These are phyloP conservation scores for Cercis canadensis DNA, from an alignment of 306 rosid species.

Conservation along the genomic window DNA sequence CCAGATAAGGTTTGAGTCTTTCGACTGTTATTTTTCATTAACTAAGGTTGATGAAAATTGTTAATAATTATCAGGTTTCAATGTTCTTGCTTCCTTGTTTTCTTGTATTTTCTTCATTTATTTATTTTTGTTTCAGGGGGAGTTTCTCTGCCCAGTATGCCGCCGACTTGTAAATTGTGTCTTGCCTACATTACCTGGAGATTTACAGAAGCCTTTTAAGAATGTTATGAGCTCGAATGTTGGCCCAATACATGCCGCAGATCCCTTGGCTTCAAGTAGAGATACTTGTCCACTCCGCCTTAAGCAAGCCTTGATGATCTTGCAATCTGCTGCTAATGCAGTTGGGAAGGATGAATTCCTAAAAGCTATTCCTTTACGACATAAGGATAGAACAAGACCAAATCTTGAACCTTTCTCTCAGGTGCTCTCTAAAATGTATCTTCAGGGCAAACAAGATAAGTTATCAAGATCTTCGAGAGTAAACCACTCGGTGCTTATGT, in stretches of 20 bases:
- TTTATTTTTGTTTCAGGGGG: conserved; percentile 62
- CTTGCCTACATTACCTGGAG: conserved; percentile 73
- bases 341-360: conserved; percentile 61
- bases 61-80: conserved; percentile 15
- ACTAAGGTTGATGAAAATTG: conserved; percentile 16
- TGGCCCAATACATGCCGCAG: conserved; percentile 46
- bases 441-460: conserved; percentile 67
- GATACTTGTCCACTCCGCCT: conserved; percentile 56
- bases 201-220: conserved; percentile 53
- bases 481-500: conserved; percentile 83
- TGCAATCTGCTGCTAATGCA: conserved; percentile 72
- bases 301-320: conserved; percentile 65
- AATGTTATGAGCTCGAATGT: conserved; percentile 45
- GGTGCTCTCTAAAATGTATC: conserved; percentile 78
- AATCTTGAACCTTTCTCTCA: conserved; percentile 66
- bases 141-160: conserved; percentile 96
- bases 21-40: neutral
- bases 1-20: conserved; percentile 78
- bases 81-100: neutral
- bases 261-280: conserved; percentile 39
- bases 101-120: conserved; percentile 22
- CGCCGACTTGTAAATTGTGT: conserved; percentile 94
- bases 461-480: conserved; percentile 54
- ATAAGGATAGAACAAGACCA: conserved; percentile 47
- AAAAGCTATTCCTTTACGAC: conserved; percentile 56